Evolutionary conservation across 306 rosid species (phyloP), one percentile per base, ranked within the genome.

Genomic region (Castanea crenata): DNA sequence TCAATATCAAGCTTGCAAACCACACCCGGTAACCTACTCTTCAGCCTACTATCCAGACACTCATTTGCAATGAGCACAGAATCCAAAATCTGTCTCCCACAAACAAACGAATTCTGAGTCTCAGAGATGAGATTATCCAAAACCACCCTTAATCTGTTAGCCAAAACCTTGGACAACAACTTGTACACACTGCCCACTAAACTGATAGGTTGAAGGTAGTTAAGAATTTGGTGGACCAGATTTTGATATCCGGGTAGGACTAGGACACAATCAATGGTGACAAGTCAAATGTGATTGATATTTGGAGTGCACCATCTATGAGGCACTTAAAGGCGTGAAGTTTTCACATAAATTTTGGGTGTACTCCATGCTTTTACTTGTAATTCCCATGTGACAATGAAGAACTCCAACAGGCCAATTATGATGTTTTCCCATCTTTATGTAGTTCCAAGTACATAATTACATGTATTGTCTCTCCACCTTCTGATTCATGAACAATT

Each of bases 401-500:
- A 27, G 46, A 35, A 61, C 12, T 59, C 61, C 79, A 64, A 63
- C 73, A 61, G 5, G 23, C 61, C 79, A 64, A 63, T 63, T 34
- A 76, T 65, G 19, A 21, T 56, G 27, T 10, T 32, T 77, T 10
- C 20, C 35, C 25, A 52, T 64, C 38, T 15, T 51, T 27, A 18
- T 69, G 67, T 46, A 65, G 55, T 76, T 71, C 51, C 19, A 21
- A 49, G 76, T 57, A 31, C 54, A 67, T 8, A 18, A 46, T 52
- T 57, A 41, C 55, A 67, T 18, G 56, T 69, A 29, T 71, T 55
- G 44, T 57, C 34, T 77, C 5, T 52, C 73, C 38, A 7, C 31
- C 76, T 20, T 61, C 46, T n/a, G 74, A 51, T 74, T 61, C 70
- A 54, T 61, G 67, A 61, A 61, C 35, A 62, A 25, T 62, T 25